Base-by-base conservation (phyloP, 2,329 filamentous ascomycete species). In the Trichoderma brevicompactum region DNA sequence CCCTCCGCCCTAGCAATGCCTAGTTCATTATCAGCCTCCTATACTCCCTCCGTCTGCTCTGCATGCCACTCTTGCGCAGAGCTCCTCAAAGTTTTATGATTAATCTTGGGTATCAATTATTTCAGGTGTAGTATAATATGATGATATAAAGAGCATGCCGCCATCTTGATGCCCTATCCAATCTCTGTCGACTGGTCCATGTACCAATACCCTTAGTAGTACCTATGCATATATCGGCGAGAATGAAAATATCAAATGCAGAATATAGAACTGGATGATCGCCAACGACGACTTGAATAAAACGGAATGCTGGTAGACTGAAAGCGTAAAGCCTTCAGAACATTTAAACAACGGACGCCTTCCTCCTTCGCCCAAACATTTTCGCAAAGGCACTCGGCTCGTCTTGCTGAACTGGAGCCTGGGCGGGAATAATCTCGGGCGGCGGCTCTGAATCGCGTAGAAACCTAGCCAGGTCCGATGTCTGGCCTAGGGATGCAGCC, bases 381-480 rank as follows among this genome's bases (percentile, higher is more conserved):
- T 79, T 82, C 28, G 81, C 78, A 32, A 83, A 74, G 8, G 80
- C 77, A 54, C 74, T 78, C 56, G 73, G 70, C n/a, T 78, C 76
- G 55, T 81, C 80, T 36, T 74, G 76, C 17, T 74, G 74, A 1
- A 72, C 59, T 7, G 72, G 70, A 17, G 63, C 32, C 7, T 70
- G 70, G 2, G 71, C 64, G 13, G 70, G 68, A 8, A 72, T 65
- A 32, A 74, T 69, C 28, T 76, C 71, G 13, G 82, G 80, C 1
- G 89, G 87, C 3, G 90, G 90, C 40, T 83, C 88, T 13, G 89
- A 90, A 71, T 87, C 87, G 61, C 84, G 85, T 38, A 95, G 78
- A 74, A 94, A 94, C 59, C 87, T 86, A 0, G 91, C 90, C 50
- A 94, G 77, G 58, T 92, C 90, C 17, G 85, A 83, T 2, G 89